These are phyloP conservation scores for Paraphaeosphaeria minitans DNA, from an alignment of 2,329 filamentous ascomycete genomes.

Conservation along the genomic window DNA sequence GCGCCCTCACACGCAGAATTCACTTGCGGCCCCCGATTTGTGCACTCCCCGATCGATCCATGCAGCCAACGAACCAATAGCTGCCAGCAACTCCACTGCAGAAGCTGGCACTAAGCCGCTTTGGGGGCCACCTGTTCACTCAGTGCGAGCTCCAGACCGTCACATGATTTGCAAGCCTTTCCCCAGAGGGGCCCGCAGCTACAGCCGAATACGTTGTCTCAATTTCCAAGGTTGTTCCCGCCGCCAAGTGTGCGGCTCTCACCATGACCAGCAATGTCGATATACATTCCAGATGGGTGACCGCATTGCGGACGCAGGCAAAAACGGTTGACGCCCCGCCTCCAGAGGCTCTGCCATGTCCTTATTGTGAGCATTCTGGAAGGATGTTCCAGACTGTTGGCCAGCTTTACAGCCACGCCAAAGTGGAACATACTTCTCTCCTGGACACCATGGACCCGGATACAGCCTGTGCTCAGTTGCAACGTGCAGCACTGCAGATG, in stretches of 20 bases:
- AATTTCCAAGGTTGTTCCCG: conserved; percentile 8
- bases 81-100: not conserved
- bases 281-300: conserved; percentile 32
- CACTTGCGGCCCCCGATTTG: conserved; percentile 6
- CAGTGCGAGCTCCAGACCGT: conserved; percentile 1
- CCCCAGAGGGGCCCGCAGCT: conserved; percentile 12
- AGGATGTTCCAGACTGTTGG: conserved; percentile 36
- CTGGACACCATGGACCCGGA: conserved; percentile 25
- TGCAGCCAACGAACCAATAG: conserved; percentile 1
- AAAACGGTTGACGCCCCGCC: conserved; percentile 28
- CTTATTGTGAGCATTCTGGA: conserved; percentile 33
- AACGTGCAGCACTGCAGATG: conserved; percentile 28
- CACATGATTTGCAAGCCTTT: conserved; percentile 7
- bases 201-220: conserved; percentile 12
- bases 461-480: conserved; percentile 30
- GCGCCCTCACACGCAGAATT: not conserved
- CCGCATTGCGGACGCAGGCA: conserved; percentile 34
- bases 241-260: conserved; percentile 4
- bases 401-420: conserved; percentile 34
- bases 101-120: conserved; percentile 11
- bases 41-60: conserved; percentile 2
- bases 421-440: conserved; percentile 30
- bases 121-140: conserved; percentile 6
- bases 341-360: conserved; percentile 32
- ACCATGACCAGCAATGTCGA: conserved; percentile 31